A percentile compares a stretch with the other conserved stretches of the same genome.
These are phyloP conservation scores for Lophiotrema nucula DNA, from an alignment of 495 filamentous ascomycete species.

Conservation along the genomic window DNA sequence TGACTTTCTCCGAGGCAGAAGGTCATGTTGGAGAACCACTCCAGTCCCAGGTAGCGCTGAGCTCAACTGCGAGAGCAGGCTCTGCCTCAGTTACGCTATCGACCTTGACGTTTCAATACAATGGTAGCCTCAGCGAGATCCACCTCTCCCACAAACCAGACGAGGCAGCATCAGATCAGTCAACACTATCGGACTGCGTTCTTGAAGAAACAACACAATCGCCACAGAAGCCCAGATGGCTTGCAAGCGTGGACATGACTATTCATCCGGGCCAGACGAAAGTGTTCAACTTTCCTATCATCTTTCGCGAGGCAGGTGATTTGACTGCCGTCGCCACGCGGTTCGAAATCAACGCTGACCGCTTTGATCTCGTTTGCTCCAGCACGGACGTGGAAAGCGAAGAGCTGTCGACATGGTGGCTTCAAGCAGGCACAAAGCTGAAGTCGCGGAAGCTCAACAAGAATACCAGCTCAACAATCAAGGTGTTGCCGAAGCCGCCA, in stretches of 20 bases:
- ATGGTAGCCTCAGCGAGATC: conserved; percentile 33
- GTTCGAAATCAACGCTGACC: conserved; percentile 59
- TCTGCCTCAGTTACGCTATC: conserved; percentile 65
- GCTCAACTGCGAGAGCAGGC: conserved; percentile 62
- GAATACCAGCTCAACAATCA: conserved; percentile 52
- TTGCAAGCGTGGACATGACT: conserved; percentile 60
- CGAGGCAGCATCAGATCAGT: neutral
- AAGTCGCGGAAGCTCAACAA: conserved; percentile 50
- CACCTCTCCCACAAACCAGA: conserved; percentile 26
- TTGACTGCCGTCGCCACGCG: conserved; percentile 64
- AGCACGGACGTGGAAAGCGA: conserved; percentile 50
- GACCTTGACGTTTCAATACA: conserved; percentile 49
- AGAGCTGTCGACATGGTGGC: conserved; percentile 35
- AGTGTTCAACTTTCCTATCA: conserved; percentile 67
- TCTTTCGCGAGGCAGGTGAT: conserved; percentile 78
- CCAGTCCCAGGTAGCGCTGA: conserved; percentile 68
- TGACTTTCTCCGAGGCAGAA: conserved; percentile 70
- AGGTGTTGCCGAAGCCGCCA: conserved; percentile 82
- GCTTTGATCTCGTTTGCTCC: conserved; percentile 68
- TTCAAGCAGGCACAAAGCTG: conserved; percentile 14
- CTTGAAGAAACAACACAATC: conserved; percentile 24
- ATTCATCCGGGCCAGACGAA: conserved; percentile 67
- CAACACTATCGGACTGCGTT: conserved; percentile 4
- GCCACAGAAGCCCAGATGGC: conserved; percentile 44
- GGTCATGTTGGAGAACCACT: conserved; percentile 81